These are phyloP conservation scores for Nakazawaea siamensis DNA, from an alignment of 805 yeast species.

Conservation along the genomic window DNA sequence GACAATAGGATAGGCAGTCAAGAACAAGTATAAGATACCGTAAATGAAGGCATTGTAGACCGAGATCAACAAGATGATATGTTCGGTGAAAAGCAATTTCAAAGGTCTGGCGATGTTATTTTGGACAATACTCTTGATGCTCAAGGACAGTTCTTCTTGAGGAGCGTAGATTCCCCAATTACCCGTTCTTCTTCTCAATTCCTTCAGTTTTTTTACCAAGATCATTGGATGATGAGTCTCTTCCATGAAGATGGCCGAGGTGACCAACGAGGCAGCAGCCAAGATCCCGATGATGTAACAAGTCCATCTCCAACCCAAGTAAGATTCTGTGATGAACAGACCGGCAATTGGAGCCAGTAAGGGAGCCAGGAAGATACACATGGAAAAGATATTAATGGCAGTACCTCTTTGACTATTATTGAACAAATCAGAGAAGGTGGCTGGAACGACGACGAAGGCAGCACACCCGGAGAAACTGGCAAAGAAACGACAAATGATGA, in stretches of 20 bases:
- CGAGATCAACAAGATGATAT: constrained; percentile 64
- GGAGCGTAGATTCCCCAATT: constrained; percentile 28
- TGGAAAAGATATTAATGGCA: constrained; percentile 72
- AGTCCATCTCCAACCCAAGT: constrained; percentile 66
- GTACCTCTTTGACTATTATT: constrained; percentile 52
- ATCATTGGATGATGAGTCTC: constrained; percentile 74
- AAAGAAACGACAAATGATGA: constrained; percentile 65
- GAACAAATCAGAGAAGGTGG: constrained; percentile 76
- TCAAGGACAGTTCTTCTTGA: constrained; percentile 36
- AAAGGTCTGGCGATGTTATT: constrained; percentile 62
- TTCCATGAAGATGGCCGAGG: constrained; percentile 34
- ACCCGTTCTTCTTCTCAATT: constrained; percentile 34
- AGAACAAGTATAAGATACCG: constrained; percentile 73
- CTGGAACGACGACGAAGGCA: constrained; percentile 79
- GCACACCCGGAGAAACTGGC: constrained; percentile 75
- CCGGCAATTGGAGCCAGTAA: constrained; percentile 71
- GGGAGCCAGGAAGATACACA: constrained; percentile 78
- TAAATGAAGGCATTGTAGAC: constrained; percentile 67
- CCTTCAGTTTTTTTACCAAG: constrained; percentile 53
- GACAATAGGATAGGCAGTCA: constrained; percentile 71
- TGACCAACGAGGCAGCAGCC: constrained; percentile 51
- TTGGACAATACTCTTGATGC: constrained; percentile 49
- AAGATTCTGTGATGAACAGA: constrained; percentile 53
- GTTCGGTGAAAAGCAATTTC: constrained; percentile 64
- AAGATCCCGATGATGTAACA: constrained; percentile 65